Evolutionary conservation across 2,329 filamentous ascomycete species (phyloP).

Genomic region (Aureobasidium pullulans): DNA sequence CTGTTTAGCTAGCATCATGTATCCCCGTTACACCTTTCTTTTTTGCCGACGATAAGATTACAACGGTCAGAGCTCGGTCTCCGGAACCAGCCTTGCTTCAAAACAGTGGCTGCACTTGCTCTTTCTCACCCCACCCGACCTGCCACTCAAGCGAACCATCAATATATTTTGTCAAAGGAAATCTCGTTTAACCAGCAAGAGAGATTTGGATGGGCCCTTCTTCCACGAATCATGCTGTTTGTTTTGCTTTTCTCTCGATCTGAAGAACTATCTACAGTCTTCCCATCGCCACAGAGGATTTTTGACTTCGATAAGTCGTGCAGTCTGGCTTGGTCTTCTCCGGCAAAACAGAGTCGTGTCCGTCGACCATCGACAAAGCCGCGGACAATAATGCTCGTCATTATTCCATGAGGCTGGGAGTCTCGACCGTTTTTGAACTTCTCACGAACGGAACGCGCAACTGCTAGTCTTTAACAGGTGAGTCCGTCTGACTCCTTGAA

Average conservation of each 20-base stretch:
- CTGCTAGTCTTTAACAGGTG: not conserved
- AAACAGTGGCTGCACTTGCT: not conserved
- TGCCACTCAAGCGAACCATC: not conserved
- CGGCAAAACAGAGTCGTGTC: not conserved
- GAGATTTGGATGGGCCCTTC: not conserved
- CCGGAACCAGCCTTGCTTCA: not conserved
- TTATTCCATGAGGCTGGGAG: not conserved
- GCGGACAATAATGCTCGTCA: not conserved
- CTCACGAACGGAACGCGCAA: not conserved
- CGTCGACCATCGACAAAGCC: not conserved
- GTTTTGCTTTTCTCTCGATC: not conserved
- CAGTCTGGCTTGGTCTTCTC: not conserved
- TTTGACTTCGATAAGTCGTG: not conserved
- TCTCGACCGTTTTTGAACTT: not conserved
- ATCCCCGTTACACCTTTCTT: slow-evolving; percentile 1
- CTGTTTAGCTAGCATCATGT: not conserved
- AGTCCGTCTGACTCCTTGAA: not conserved
- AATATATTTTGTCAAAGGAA: not conserved
- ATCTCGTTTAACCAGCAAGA: not conserved
- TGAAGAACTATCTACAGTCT: not conserved
- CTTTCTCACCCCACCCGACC: not conserved
- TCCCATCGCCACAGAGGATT: not conserved
- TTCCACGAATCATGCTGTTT: slow-evolving; percentile 1
- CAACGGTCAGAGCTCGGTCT: slow-evolving; percentile 5
- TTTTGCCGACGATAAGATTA: slow-evolving; percentile 9